These are phyloP conservation scores for Diaporthe vexans DNA, from an alignment of 2,329 filamentous ascomycete species.

Conservation along the genomic window DNA sequence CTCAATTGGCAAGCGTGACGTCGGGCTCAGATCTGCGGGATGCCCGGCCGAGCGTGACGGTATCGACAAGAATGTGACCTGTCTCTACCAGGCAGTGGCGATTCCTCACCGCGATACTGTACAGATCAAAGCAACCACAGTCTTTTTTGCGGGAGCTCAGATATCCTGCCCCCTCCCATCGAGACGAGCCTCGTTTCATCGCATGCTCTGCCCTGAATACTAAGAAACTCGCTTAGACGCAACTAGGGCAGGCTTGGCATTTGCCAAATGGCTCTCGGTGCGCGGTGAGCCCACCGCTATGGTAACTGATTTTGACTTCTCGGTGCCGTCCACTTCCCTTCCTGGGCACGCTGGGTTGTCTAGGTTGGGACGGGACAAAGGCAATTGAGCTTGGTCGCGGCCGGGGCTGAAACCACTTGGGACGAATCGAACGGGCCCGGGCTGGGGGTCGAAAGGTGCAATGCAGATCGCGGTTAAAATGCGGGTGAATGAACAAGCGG, in stretches of 20 bases:
- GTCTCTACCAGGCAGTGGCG: not conserved
- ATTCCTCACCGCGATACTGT: not conserved
- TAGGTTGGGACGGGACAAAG: constrained; percentile 6
- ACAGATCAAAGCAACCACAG: not conserved
- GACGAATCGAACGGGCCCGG: not conserved
- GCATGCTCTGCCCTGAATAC: constrained; percentile 15
- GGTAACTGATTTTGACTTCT: constrained; percentile 4
- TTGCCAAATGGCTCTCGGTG: not conserved
- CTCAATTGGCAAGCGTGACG: not conserved
- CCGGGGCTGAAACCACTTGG: constrained; percentile 36
- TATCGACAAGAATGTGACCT: not conserved
- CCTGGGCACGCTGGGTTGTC: not conserved
- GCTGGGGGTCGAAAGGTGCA: not conserved
- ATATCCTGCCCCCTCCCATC: constrained; percentile 9
- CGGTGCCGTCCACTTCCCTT: not conserved
- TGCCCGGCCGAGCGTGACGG: not conserved
- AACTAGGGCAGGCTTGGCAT: constrained; percentile 19
- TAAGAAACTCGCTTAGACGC: constrained; percentile 29
- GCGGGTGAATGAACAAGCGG: not conserved
- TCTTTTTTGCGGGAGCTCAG: constrained; percentile 3
- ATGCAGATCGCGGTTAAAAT: constrained; percentile 15
- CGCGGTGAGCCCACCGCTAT: constrained; percentile 16
- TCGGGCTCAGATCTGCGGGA: not conserved
- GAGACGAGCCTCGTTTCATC: constrained; percentile 37
- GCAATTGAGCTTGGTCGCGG: constrained; percentile 22